phyloP scores from a whole-genome alignment of 1,139 yeast species.

The Kurtzmaniella natalensis region DNA sequence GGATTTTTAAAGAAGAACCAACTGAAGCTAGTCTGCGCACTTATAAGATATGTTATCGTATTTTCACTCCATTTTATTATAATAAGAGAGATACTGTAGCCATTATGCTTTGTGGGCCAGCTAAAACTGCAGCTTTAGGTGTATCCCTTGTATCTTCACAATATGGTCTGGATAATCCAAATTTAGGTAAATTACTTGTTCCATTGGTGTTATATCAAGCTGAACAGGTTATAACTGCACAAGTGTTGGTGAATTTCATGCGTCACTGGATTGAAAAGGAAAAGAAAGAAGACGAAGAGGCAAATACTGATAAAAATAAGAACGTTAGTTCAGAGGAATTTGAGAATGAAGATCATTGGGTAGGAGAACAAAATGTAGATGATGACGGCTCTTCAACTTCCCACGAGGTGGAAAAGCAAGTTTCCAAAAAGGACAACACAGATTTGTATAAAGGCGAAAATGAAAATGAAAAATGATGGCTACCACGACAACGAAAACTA shows the following conservation, averaged over 20 bases:
- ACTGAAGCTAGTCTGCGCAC: conserved; percentile 32
- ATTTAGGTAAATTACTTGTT: conserved; percentile 68
- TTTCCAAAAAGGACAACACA: no score
- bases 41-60: conserved; percentile 37
- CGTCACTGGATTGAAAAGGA: conserved; percentile 56
- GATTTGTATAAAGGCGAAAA: no score
- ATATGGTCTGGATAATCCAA: conserved; percentile 58
- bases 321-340: no score
- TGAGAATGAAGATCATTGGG: not conserved
- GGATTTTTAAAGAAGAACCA: conserved; percentile 45
- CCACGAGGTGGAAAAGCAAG: no score
- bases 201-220: conserved; percentile 84
- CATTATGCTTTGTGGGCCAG: conserved; percentile 84
- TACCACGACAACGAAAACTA: no score
- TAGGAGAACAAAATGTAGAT: not conserved
- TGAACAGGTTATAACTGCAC: conserved; percentile 79
- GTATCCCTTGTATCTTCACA: conserved; percentile 78
- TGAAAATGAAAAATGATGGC: not conserved
- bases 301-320: not conserved
- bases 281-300: conserved; percentile 12
- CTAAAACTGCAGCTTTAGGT: conserved; percentile 89
- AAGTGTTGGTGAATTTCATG: conserved; percentile 60
- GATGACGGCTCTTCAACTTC: no score
- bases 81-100: conserved; percentile 69
- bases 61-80: conserved; percentile 66